phyloP scores from a whole-genome alignment of 2,329 filamentous ascomycete species.

The Verticillium tricorpus region DNA sequence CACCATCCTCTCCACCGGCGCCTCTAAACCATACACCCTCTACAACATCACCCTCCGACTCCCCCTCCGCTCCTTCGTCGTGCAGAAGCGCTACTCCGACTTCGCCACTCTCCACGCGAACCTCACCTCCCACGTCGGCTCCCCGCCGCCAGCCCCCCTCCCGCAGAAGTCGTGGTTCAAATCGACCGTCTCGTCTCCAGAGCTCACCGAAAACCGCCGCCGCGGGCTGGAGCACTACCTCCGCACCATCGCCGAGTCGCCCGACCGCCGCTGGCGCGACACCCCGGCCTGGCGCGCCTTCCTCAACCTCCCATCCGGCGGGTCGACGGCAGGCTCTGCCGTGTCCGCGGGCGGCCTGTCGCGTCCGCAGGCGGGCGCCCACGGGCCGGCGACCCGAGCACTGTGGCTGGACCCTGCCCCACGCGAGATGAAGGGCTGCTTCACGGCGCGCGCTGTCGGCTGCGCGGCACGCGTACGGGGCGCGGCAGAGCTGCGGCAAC shows the following conservation, averaged over 20 bases:
- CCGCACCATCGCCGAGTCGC: slow-evolving; percentile 63
- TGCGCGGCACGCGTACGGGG: too few species aligned
- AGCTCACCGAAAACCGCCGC: slow-evolving; percentile 68
- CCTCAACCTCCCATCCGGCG: slow-evolving; percentile 58
- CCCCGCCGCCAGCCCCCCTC: slow-evolving; percentile 61
- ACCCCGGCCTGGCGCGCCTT: slow-evolving; percentile 70
- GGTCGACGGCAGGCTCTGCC: slow-evolving; percentile 42
- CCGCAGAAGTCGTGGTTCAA: slow-evolving; percentile 76
- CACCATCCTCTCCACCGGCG: slow-evolving; percentile 51
- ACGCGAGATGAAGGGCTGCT: slow-evolving; percentile 68
- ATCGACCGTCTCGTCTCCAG: slow-evolving; percentile 63
- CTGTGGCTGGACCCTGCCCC: slow-evolving; percentile 73
- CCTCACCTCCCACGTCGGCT: slow-evolving; percentile 55
- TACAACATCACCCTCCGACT: slow-evolving; percentile 77
- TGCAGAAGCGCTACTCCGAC: slow-evolving; percentile 80
- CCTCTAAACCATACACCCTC: slow-evolving; percentile 65
- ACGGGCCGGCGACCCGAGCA: slow-evolving; percentile 51
- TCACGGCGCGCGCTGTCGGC: too few species aligned
- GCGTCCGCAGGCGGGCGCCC: slow-evolving; percentile 8
- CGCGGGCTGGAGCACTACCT: slow-evolving; percentile 66
- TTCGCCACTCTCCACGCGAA: slow-evolving; percentile 63
- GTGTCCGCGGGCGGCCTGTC: slow-evolving; percentile 41
- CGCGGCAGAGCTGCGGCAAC: too few species aligned
- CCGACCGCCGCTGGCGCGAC: slow-evolving; percentile 74
- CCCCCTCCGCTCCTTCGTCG: slow-evolving; percentile 68